These are phyloP conservation scores for Nicotiana otophora DNA, from an alignment of 257 asterid species.

Conservation along the genomic window DNA sequence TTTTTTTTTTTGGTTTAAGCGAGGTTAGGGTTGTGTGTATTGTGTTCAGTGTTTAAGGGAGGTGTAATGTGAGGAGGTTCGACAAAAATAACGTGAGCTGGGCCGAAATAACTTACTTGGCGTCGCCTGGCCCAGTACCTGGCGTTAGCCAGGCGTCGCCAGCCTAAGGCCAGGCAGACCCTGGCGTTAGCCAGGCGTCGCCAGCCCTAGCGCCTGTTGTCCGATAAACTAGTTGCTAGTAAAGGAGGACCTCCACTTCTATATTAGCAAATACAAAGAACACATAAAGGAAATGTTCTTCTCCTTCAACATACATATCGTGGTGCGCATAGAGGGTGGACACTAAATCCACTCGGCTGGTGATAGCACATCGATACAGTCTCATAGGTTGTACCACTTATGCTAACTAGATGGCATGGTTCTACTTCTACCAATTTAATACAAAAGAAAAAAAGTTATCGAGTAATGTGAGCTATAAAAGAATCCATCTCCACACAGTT, in stretches of 20 bases:
- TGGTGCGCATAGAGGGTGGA: background rate
- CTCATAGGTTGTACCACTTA: background rate
- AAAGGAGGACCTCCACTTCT: background rate
- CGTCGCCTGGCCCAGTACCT: no score
- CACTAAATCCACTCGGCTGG: background rate
- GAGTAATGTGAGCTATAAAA: constrained; percentile 22
- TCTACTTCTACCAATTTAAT: background rate
- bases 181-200: no score
- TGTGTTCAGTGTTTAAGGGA: no score
- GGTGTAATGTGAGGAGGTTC: no score
- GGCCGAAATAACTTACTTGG: no score
- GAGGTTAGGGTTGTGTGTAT: no score
- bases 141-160: no score
- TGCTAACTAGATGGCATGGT: background rate
- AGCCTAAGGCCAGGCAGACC: no score
- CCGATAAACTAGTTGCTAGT: background rate
- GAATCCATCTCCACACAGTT: constrained; percentile 11
- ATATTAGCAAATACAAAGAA: background rate
- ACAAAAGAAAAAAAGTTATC: background rate
- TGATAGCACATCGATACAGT: background rate
- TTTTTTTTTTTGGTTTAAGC: no score
- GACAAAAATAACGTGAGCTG: no score
- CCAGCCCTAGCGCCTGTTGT: no score
- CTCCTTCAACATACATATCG: background rate
- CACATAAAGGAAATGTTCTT: background rate